A percentile compares a stretch with the other conserved stretches of the same genome.
These are phyloP conservation scores for Schizonepeta tenuifolia DNA, from an alignment of 257 asterid genomes.

Conservation along the genomic window DNA sequence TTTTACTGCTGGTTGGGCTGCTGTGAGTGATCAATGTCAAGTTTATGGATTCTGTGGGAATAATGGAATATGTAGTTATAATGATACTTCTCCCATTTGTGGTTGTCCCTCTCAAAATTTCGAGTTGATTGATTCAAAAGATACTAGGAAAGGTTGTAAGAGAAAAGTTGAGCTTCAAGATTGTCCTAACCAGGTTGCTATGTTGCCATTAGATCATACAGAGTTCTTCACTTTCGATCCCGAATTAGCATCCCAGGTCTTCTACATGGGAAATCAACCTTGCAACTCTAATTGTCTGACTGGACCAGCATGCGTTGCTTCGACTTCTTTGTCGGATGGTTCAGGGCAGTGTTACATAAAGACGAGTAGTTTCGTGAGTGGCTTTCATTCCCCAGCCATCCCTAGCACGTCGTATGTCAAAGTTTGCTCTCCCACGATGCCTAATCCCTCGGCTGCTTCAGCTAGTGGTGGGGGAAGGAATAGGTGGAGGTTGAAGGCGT, in stretches of 20 bases:
- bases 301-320: constrained; percentile 51
- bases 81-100: constrained; percentile 62
- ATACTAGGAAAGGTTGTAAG: constrained; percentile 73
- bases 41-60: constrained; percentile 88
- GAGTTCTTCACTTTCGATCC: constrained; percentile 67
- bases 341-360: constrained; percentile 75
- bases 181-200: constrained; percentile 56
- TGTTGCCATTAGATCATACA: constrained; percentile 63
- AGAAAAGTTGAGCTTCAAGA: constrained; percentile 60
- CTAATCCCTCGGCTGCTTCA: constrained; percentile 45
- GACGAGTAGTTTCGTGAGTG: constrained; percentile 53
- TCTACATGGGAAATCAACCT: constrained; percentile 52
- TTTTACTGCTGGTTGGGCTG: constrained; percentile 66
- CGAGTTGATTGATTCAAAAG: constrained; percentile 50
- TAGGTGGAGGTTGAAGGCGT: constrained; percentile 54
- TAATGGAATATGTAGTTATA: constrained; percentile 76
- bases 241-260: constrained; percentile 44
- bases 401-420: constrained; percentile 83
- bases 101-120: constrained; percentile 77
- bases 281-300: constrained; percentile 64
- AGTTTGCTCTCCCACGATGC: constrained; percentile 63
- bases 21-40: constrained; percentile 75
- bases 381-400: constrained; percentile 65
- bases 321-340: constrained; percentile 85
- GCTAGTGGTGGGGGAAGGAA: constrained; percentile 28